Base-by-base conservation (phyloP, 2,329 filamentous ascomycete genomes). In the Xylaria sp. region DNA sequence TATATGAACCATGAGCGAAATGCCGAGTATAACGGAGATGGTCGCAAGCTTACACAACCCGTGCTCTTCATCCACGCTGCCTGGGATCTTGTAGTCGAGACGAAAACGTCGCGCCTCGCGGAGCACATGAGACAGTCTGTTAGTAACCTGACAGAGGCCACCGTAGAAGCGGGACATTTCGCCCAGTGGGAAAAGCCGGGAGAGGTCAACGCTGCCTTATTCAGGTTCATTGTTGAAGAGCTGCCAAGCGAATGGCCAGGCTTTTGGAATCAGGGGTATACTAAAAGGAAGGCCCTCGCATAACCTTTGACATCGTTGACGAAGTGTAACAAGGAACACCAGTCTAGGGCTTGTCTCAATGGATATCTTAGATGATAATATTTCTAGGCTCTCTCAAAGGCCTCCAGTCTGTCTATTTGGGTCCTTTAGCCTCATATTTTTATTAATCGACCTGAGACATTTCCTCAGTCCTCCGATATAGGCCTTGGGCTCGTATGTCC, bases 1-100 rank as follows among this genome's bases (percentile, higher is more conserved):
- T 83, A 83, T 58, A 60, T 78, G 35, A 78, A 83, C 63, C 77
- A 80, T 62, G 70, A 74, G 5, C 70, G 66, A 11, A 83, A 83
- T 55, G 67, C 63, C 2, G 74, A 72, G 38, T 83, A 79, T 66
- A 75, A 73, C 6, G 19, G 15, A 1, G 51, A 56, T 58, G 74
- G 75, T 19, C 72, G 74, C 2, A 57, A 52, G 25, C 64, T 83
- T 41, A 27, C 49, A 1, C 53, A 60, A 31, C 74, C 74, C 1
- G 71, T 72, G 6, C 60, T 75, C 17, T 74, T 74, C 43, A 60
- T 75, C 19, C 75, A 79, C 44, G 76, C 75, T 0, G 71, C 70
- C 29, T 77, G 73, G 54, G 80, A 82, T 56, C 52, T 63, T 2
- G 71, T 77, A 11, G 79, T 78, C 49, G 72, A 75, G 4, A 76